Base-by-base conservation (phyloP, 2,329 filamentous ascomycete species). In the Colletotrichum cereale region DNA sequence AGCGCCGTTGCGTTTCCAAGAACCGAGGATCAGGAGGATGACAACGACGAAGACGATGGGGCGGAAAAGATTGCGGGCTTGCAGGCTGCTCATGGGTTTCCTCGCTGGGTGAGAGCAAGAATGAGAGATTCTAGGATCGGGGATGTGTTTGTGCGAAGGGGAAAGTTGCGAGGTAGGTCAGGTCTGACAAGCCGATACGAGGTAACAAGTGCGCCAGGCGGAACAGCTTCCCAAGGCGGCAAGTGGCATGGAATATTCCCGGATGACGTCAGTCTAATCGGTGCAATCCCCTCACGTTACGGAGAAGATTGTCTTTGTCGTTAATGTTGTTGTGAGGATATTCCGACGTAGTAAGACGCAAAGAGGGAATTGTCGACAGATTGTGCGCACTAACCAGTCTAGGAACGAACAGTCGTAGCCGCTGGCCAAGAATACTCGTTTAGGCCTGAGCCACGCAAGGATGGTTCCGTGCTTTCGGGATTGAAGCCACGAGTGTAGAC, bases 261-360 rank as follows among this genome's bases (percentile, higher is more conserved):
- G 29, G 40, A 55, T 69, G 69, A 72, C 69, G 69, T 69, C 58
- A 72, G 38, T 40, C 24, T 31, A 63, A 36, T 29, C 47, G 16
- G 63, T 53, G 44, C 38, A 31, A 53, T 53, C 5, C 36, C 26
- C 60, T 31, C 21, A 50, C 34, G 29, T 24, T 34, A 31, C 42
- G 34, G 44, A 18, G 18, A 29, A 38, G 26, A 50, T 18, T 34
- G 29, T 53, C 18, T 38, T 36, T 31, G 26, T 55, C 42, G 66
- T 26, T 26, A 1, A 18, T 58, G 29, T 58, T 24, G n/a, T 21
- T 12, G 16, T 24, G 29, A 29, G 55, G 61, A n/a, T 26, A 44
- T 55, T 38, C 26, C 63, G 62, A 67, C 56, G 31, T 71, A 50
- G 24, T 50, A 40, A 52, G n/a, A 31, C 29, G 52, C 21, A 60